These are phyloP conservation scores for Rhizopogon sp. DNA, from an alignment of 768 basidiomycete species.

Conservation along the genomic window DNA sequence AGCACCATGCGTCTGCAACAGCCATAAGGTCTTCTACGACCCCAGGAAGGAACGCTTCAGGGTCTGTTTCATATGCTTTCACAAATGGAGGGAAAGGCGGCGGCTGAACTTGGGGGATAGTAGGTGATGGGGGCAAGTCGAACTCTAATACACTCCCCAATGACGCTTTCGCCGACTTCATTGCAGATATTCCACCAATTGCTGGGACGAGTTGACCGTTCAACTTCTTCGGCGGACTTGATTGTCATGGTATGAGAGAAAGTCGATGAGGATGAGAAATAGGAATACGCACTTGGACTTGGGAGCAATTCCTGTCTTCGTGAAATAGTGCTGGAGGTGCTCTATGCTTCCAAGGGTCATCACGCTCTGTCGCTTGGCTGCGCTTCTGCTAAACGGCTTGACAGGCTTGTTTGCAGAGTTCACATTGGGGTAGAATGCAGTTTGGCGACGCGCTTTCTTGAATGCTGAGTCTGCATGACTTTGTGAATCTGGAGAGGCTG, in stretches of 20 bases:
- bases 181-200: slow-evolving; percentile 54
- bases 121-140: slow-evolving; percentile 68
- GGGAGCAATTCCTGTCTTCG: slow-evolving; percentile 75
- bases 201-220: slow-evolving; percentile 63
- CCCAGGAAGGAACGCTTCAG: slow-evolving; percentile 70
- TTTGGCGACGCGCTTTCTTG: slow-evolving; percentile 57
- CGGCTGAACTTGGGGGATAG: slow-evolving; percentile 39
- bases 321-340: slow-evolving; percentile 93
- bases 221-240: slow-evolving; percentile 42
- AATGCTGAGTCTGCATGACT: slow-evolving; percentile 22
- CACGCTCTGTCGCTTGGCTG: slow-evolving; percentile 90
- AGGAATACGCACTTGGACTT: slow-evolving; percentile 58
- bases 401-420: slow-evolving; percentile 66
- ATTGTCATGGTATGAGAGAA: slow-evolving; percentile 7
- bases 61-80: slow-evolving; percentile 68
- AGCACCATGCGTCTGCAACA: slow-evolving; percentile 60
- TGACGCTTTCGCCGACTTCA: slow-evolving; percentile 34
- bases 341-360: slow-evolving; percentile 95
- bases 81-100: slow-evolving; percentile 49
- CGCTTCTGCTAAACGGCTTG: slow-evolving; percentile 86
- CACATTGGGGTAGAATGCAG: slow-evolving; percentile 75
- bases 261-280: slow-evolving; percentile 2
- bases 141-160: slow-evolving; percentile 43
- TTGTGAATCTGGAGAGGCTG: slow-evolving; percentile 29
- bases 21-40: slow-evolving; percentile 70